phyloP scores from a whole-genome alignment of 805 yeast genomes.

The Debaryomyces tyrocola region DNA sequence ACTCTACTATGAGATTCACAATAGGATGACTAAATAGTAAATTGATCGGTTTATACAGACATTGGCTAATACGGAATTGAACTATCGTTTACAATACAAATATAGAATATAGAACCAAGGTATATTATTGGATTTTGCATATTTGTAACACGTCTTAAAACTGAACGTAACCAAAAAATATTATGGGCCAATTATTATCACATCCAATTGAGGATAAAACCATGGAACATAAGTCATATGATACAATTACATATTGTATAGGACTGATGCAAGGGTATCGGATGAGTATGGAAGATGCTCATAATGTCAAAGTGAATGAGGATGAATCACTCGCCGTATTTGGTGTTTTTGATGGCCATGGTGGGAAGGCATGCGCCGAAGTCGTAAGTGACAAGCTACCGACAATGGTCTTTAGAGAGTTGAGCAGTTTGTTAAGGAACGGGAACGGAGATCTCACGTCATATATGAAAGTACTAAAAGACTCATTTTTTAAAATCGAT shows the following conservation, averaged over 20 bases:
- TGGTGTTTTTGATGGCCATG: conserved; percentile 84
- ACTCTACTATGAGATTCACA: too few relatives aligned
- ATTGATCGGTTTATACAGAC: too few relatives aligned
- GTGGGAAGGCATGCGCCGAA: conserved; percentile 64
- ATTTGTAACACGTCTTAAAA: too few relatives aligned
- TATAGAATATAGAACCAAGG: too few relatives aligned
- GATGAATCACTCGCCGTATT: conserved; percentile 48
- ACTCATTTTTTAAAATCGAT: conserved; percentile 40
- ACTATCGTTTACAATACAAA: too few relatives aligned
- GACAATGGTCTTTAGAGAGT: conserved; percentile 26
- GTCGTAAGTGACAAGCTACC: conserved; percentile 48
- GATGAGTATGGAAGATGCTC: conserved; percentile 75
- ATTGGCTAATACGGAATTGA: too few relatives aligned
- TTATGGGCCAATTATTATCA: conserved; percentile 74
- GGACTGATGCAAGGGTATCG: conserved; percentile 83
- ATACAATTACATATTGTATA: conserved; percentile 54
- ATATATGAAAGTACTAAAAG: conserved; percentile 22
- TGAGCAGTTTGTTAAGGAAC: conserved; percentile 15
- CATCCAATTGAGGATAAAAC: conserved; percentile 72
- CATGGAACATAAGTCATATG: conserved; percentile 47
- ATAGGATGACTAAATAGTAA: too few relatives aligned
- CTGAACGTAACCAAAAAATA: neutral
- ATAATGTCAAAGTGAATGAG: conserved; percentile 50
- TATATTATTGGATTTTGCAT: too few relatives aligned
- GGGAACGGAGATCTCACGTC: conserved; percentile 10